Percentiles rank a stretch among this genome's conserved stretches.
Evolutionary conservation across 1,284 basidiomycete species (phyloP).

Genomic region (Naganishia sp.): DNA sequence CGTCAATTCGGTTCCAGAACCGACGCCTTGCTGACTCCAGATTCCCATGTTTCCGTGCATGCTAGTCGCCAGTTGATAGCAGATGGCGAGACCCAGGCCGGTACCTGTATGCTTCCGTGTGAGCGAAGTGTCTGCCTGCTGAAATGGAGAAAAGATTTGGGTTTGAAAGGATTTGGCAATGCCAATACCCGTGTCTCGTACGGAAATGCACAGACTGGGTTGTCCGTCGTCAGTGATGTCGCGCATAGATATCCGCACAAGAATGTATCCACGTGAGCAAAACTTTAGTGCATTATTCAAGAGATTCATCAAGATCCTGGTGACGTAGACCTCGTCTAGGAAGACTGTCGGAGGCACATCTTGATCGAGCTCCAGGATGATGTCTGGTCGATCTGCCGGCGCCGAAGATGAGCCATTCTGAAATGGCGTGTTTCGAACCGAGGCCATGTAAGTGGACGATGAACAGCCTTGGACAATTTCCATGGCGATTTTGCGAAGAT

Average conservation of each 20-base stretch:
- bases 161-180: constrained; percentile 24
- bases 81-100: constrained; percentile 35
- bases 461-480: constrained; percentile 23
- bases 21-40: constrained; percentile 32
- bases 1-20: constrained; percentile 22
- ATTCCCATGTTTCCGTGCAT: constrained; percentile 34
- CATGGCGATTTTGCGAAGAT: constrained; percentile 26
- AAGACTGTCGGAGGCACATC: constrained; percentile 34
- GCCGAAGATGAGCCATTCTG: constrained; percentile 18
- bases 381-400: constrained; percentile 30
- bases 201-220: constrained; percentile 32
- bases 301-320: constrained; percentile 38
- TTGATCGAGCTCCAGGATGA: constrained; percentile 36
- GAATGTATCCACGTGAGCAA: constrained; percentile 36
- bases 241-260: constrained; percentile 28
- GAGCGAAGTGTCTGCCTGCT: constrained; percentile 37
- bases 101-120: constrained; percentile 37
- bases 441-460: constrained; percentile 17
- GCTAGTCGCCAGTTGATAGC: constrained; percentile 30
- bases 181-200: constrained; percentile 37
- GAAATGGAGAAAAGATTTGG: constrained; percentile 36
- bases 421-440: constrained; percentile 30
- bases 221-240: constrained; percentile 23
- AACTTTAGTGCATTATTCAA: constrained; percentile 38
- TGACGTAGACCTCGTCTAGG: constrained; percentile 36